Base-by-base conservation (phyloP, 345 rosid genomes). In the Populus nigra region DNA sequence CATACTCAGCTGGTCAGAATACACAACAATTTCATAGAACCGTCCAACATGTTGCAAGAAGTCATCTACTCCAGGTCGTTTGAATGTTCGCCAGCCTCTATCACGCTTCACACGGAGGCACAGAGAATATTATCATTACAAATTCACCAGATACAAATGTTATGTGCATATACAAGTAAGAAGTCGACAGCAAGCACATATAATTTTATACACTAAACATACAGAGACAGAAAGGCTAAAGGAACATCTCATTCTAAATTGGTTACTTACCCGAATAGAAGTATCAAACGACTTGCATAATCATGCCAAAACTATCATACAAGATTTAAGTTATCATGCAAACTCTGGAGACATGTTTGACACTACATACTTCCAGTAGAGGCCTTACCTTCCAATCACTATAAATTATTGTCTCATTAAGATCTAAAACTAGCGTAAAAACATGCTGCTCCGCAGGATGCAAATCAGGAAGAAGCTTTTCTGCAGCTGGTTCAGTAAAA, bases 1-100 rank as follows among this genome's bases (percentile, higher is more conserved):
- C 97, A 96, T 89, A 72, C 80, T 88, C 83, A 87, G 87, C 82
- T 91, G 91, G 78, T 96, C 99, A 55, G 99, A 88, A 78, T 88
- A 96, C 69, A 94, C 89, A 20, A 96, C 86, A 83, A 96, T 89
- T 89, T 96, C 98, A 70, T 89, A 94, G 76, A 86, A 90, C 85
- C 88, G 89, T 2, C 81, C 88, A 79, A 96, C 90, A 77, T 96
- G 99, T 78, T 96, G 97, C 89, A 96, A 82, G 87, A 96, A 96
- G 76, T 90, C 92, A 83, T 94, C 97, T 50, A 94, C 95, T 79
- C 97, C 99, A 69, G 98, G 99, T 78, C 98, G 85, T 91, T 96
- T 96, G 88, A 92, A 96, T 27, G 99, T 96, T 59, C 97, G 85
- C 99, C 99, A 96, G 72, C 99, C 99, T 86, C 94, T 91, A n/a